Evolutionary conservation across 306 rosid species (phyloP), one percentile per base, ranked within the genome.

Genomic region (apple (Malus domestica)): DNA sequence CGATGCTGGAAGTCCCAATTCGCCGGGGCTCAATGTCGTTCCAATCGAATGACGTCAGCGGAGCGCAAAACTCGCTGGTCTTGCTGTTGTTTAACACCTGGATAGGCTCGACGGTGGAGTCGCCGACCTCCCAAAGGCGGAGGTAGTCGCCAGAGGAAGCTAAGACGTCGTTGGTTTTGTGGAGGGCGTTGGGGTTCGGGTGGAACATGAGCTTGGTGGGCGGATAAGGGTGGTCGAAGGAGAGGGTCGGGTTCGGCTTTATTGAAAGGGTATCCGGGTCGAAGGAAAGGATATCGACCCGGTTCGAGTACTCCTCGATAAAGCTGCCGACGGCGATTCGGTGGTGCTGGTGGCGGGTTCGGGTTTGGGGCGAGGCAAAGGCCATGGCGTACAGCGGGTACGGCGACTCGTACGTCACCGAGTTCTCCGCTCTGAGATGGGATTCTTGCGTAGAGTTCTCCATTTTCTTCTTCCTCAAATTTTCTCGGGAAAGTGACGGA

Each of bases 121-220:
- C 95, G 1, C 87, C 85, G 32, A 95, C 76, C 58, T 92, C 92
- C 99, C 99, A 95, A 84, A 95, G 99, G 76, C 99, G 97, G 73
- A 95, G 97, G 73, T 76, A 92, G 90, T 95, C 97, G 40, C 99
- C 99, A 71, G 97, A 95, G 78, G 98, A 89, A 61, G 98, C 98
- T 16, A 94, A 86, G 81, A 94, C 79, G 80, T 90, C 92, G 77
- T 80, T 25, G 72, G 88, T 78, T 4, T 78, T 85, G 57, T 81
- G 72, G 85, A 86, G 81, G 13, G 89, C 9, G 32, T 86, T 79
- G 6, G 85, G 79, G 46, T 79, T 63, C 19, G 97, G 97, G 70
- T 90, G 96, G 90, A 95, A 95, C 97, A 92, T 90, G 81, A 95
- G 97, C 74, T 95, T 95, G 42, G 97, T 95, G 64, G 99, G 96